Percentiles rank a stretch among this genome's conserved stretches.
phyloP scores from a whole-genome alignment of 2,329 filamentous ascomycete genomes.

The Sarocladium kiliense region DNA sequence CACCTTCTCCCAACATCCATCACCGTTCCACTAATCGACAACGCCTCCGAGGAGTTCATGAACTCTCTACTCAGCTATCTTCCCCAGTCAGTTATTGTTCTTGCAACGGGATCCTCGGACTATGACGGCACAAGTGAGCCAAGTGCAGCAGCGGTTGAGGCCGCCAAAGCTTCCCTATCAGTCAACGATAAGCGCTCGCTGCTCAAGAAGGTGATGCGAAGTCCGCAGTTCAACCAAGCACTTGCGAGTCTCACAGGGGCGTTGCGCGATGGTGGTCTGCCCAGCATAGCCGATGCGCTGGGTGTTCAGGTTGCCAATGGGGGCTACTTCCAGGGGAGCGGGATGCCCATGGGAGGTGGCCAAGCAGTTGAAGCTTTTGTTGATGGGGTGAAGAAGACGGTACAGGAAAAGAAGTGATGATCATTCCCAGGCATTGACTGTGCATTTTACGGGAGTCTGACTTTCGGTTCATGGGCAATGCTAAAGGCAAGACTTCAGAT shows the following conservation, averaged over 20 bases:
- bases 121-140: conserved; percentile 59
- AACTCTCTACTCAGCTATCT: conserved; percentile 74
- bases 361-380: conserved; percentile 90
- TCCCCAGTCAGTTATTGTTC: conserved; percentile 71
- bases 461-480: too few relatives aligned
- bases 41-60: conserved; percentile 58
- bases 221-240: conserved; percentile 87
- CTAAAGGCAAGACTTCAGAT: too few relatives aligned
- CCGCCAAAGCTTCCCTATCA: conserved; percentile 69
- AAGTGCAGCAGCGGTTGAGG: conserved; percentile 61
- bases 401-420: conserved; percentile 49
- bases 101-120: conserved; percentile 61
- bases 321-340: conserved; percentile 73
- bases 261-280: conserved; percentile 82
- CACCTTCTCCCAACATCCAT: conserved; percentile 76
- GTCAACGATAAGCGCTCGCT: conserved; percentile 74
- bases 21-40: conserved; percentile 72
- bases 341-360: conserved; percentile 79
- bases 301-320: conserved; percentile 75
- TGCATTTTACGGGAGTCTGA: too few relatives aligned
- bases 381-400: conserved; percentile 76
- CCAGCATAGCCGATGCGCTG: conserved; percentile 83
- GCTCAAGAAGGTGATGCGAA: conserved; percentile 75
- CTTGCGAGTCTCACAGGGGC: conserved; percentile 81
- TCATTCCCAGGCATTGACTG: too few relatives aligned